These are phyloP conservation scores for Kwoniella mangroviensis DNA, from an alignment of 768 basidiomycete species.

Conservation along the genomic window DNA sequence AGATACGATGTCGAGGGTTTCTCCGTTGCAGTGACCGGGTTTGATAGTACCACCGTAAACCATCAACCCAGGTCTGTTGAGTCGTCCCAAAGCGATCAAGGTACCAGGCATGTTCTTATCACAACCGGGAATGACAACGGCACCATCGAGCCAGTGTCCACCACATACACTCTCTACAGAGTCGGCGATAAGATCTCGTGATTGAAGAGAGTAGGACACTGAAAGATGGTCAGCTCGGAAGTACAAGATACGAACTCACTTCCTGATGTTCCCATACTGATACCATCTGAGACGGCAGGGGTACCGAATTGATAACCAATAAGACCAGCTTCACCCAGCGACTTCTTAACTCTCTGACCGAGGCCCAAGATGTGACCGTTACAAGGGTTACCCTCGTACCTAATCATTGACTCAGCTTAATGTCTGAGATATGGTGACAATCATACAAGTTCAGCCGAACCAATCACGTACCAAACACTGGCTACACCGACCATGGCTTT, in stretches of 20 bases:
- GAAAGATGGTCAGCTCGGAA: neutral
- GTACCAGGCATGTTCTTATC: slow-evolving; percentile 99
- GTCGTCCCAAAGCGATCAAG: slow-evolving; percentile 90
- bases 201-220: slow-evolving; percentile 77
- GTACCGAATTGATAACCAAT: slow-evolving; percentile 98
- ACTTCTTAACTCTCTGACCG: slow-evolving; percentile 83
- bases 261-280: slow-evolving; percentile 93
- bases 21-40: slow-evolving; percentile 87
- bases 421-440: no score
- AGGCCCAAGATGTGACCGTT: slow-evolving; percentile 90
- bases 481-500: slow-evolving; percentile 98
- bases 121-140: slow-evolving; percentile 96
- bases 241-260: slow-evolving; percentile 66
- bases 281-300: slow-evolving; percentile 96
- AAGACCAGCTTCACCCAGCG: slow-evolving; percentile 69
- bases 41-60: slow-evolving; percentile 96
- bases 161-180: slow-evolving; percentile 94
- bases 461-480: slow-evolving; percentile 79
- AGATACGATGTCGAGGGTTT: slow-evolving; percentile 91
- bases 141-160: slow-evolving; percentile 96
- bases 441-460: neutral
- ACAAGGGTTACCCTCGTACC: slow-evolving; percentile 99
- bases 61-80: slow-evolving; percentile 97
- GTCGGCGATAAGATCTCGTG: slow-evolving; percentile 96
- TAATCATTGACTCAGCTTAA: slow-evolving; percentile 51